Conservation (phyloP, 768 basidiomycete species). For the Panaeolus cyanescens region DNA sequence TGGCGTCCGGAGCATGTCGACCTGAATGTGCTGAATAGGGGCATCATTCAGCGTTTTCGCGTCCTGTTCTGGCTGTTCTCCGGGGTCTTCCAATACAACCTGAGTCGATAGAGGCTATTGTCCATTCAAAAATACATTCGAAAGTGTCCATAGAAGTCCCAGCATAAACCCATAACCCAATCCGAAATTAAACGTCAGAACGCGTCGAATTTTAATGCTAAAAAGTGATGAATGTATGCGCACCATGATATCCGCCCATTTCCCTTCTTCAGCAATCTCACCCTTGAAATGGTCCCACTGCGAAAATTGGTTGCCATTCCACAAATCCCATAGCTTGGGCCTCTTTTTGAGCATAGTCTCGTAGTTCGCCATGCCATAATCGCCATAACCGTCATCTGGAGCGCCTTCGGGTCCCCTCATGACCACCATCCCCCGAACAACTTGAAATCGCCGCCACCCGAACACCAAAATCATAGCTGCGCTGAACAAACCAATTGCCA, state of each 20-base stretch:
- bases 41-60: neutral
- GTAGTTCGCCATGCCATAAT: neutral
- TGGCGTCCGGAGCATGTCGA: neutral
- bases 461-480: conserved; percentile 50
- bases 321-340: conserved; percentile 50
- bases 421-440: conserved; percentile 9
- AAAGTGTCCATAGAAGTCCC: neutral
- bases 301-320: conserved; percentile 15
- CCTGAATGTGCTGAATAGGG: conserved; percentile 2
- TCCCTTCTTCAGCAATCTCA: conserved; percentile 13
- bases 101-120: conserved; percentile 21
- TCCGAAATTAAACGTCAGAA: neutral
- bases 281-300: neutral
- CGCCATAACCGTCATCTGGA: neutral
- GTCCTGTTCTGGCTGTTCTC: neutral
- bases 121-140: neutral
- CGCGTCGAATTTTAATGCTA: neutral
- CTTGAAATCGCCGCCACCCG: conserved; percentile 42
- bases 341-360: conserved; percentile 21
- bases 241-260: conserved; percentile 47
- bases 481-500: conserved; percentile 58
- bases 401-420: neutral
- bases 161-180: neutral
- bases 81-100: conserved; percentile 8
- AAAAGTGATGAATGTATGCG: too few species aligned